Evolutionary conservation across 2,329 filamentous ascomycete species (phyloP).

Genomic region (Pseudodiploospora longispora): DNA sequence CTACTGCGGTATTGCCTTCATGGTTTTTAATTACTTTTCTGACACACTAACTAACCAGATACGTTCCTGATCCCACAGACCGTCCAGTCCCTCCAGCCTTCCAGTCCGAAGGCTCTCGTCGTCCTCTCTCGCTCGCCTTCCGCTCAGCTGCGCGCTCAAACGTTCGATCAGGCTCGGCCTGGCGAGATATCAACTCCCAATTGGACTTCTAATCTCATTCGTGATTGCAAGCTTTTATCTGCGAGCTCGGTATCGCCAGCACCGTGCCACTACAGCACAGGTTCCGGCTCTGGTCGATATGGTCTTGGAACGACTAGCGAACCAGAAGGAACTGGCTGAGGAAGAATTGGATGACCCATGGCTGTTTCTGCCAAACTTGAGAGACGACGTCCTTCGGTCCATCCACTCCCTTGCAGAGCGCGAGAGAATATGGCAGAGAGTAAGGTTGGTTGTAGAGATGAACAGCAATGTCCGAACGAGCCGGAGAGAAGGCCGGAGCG

Average conservation of each 20-base stretch:
- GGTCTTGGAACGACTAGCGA: slow-evolving; percentile 75
- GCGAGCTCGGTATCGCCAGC: slow-evolving; percentile 53
- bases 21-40: slow-evolving; percentile 28
- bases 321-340: slow-evolving; percentile 75
- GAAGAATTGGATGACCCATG: slow-evolving; percentile 62
- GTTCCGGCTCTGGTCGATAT: slow-evolving; percentile 77
- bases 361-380: slow-evolving; percentile 78
- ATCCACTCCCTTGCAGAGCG: slow-evolving; percentile 71
- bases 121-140: slow-evolving; percentile 84
- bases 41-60: slow-evolving; percentile 79
- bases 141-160: slow-evolving; percentile 73
- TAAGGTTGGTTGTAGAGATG: slow-evolving; percentile 77
- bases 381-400: slow-evolving; percentile 81
- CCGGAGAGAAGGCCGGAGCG: slow-evolving; percentile 59
- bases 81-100: slow-evolving; percentile 54
- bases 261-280: slow-evolving; percentile 57
- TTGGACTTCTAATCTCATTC: slow-evolving; percentile 56
- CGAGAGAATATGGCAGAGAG: slow-evolving; percentile 75
- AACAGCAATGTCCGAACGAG: slow-evolving; percentile 83
- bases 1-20: background rate
- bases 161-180: slow-evolving; percentile 70
- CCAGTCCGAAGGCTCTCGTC: slow-evolving; percentile 61
- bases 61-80: slow-evolving; percentile 64
- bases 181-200: slow-evolving; percentile 80
- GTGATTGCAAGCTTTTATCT: slow-evolving; percentile 51